Evolutionary conservation across 148 eudicot species (phyloP).

Genomic region (Dianthus caryophyllus): DNA sequence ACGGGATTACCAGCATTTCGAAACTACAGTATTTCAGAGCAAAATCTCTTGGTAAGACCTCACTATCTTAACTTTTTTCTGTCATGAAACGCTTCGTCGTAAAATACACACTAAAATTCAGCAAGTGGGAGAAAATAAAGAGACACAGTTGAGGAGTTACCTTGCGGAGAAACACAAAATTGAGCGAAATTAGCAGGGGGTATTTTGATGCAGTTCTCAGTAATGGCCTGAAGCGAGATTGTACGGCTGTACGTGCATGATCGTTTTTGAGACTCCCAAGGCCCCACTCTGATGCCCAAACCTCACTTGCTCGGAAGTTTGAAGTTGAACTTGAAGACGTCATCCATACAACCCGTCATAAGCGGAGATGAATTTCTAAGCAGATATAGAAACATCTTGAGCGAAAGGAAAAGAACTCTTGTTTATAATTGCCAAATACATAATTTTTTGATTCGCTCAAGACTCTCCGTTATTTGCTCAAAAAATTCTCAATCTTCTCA

Average conservation of each 20-base stretch:
- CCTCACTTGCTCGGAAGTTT: neutral
- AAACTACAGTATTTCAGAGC: neutral
- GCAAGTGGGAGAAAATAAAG: neutral
- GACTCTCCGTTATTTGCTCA: no score
- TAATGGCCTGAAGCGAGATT: neutral
- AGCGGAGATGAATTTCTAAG: no score
- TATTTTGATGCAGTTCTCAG: constrained; percentile 1
- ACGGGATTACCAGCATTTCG: neutral
- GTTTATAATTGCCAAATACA: no score
- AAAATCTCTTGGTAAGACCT: neutral
- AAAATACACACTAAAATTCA: neutral
- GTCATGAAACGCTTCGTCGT: no score
- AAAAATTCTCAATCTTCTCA: no score
- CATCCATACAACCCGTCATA: neutral
- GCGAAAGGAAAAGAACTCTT: no score
- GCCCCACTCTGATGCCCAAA: neutral
- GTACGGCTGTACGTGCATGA: neutral
- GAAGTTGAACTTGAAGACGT: neutral
- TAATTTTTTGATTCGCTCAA: no score
- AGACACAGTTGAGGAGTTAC: neutral
- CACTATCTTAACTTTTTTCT: neutral
- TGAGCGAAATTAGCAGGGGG: neutral
- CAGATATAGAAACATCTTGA: no score
- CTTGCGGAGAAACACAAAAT: neutral
- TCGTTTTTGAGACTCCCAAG: constrained; percentile 2